phyloP scores from a whole-genome alignment of 345 rosid genomes.

The Mallotus nudiflorus region DNA sequence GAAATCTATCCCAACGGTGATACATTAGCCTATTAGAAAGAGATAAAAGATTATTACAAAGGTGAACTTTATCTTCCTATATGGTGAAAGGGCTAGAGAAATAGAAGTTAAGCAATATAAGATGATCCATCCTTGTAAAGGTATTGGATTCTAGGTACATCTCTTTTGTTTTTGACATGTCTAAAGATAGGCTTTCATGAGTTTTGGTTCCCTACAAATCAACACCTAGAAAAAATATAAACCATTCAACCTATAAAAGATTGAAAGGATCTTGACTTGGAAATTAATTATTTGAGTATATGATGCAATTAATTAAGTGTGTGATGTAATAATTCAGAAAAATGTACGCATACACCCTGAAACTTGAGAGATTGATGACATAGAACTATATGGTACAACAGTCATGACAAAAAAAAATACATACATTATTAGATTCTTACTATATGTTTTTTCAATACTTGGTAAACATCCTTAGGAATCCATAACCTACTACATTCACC shows the following conservation, averaged over 20 bases:
- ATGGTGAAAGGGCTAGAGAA: neutral
- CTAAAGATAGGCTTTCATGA: constrained; percentile 9
- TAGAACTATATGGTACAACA: too few relatives aligned
- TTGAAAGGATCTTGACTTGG: too few relatives aligned
- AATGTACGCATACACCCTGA: too few relatives aligned
- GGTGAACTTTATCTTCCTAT: neutral
- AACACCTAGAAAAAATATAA: neutral
- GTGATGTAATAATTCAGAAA: too few relatives aligned
- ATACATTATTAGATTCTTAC: neutral
- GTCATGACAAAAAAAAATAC: too few relatives aligned
- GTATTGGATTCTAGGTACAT: constrained; percentile 9
- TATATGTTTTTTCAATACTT: neutral
- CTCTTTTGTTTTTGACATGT: neutral
- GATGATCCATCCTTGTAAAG: neutral
- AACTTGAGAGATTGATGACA: too few relatives aligned
- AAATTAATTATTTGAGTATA: too few relatives aligned
- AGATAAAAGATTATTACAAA: constrained; percentile 1
- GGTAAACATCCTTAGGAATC: neutral
- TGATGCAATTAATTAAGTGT: too few relatives aligned
- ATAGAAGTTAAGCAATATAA: constrained; percentile 7
- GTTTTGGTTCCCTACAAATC: constrained; percentile 1
- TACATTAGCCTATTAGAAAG: constrained; percentile 3
- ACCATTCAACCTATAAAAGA: too few relatives aligned
- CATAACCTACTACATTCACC: constrained; percentile 17
- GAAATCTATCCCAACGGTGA: constrained; percentile 2